phyloP scores from a whole-genome alignment of 305 asterid genomes.

The Euphrasia arctica region DNA sequence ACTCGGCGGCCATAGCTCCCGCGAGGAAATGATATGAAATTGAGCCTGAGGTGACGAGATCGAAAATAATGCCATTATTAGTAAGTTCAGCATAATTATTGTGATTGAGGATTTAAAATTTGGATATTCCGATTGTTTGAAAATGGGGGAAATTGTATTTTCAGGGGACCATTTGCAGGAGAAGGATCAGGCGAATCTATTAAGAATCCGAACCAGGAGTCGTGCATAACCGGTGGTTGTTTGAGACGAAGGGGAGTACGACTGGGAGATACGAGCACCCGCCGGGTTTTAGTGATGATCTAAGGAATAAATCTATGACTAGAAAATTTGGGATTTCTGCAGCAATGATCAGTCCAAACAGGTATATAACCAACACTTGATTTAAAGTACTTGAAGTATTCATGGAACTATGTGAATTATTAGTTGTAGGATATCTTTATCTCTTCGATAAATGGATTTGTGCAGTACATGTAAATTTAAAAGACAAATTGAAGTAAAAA shows the following conservation, averaged over 20 bases:
- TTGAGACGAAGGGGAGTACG: slow-evolving; percentile 78
- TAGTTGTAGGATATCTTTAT: too few species aligned
- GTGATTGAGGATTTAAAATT: slow-evolving; percentile 79
- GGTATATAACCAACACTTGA: slow-evolving; percentile 34
- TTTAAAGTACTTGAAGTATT: not conserved
- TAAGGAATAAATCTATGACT: slow-evolving; percentile 77
- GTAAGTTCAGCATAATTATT: slow-evolving; percentile 35
- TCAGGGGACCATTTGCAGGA: slow-evolving; percentile 35
- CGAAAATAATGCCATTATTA: slow-evolving; percentile 25
- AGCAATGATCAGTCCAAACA: slow-evolving; percentile 84
- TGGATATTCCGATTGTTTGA: slow-evolving; percentile 67
- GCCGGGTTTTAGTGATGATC: slow-evolving; percentile 67
- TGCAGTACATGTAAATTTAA: too few species aligned
- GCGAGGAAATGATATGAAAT: slow-evolving; percentile 55
- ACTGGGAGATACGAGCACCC: slow-evolving; percentile 51
- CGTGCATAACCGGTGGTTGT: slow-evolving; percentile 85
- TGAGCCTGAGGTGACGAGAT: slow-evolving; percentile 29
- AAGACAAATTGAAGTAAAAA: not conserved
- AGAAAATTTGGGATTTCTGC: slow-evolving; percentile 79
- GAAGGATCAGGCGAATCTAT: slow-evolving; percentile 59
- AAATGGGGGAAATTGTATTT: slow-evolving; percentile 57
- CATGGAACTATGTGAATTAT: too few species aligned
- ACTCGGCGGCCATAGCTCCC: slow-evolving; percentile 76
- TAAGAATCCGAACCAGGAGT: slow-evolving; percentile 83
- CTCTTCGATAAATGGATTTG: too few species aligned